Percentiles rank a stretch among this genome's conserved stretches.
Conservation (phyloP, 768 basidiomycete genomes). For the Amanita brunnescens region DNA sequence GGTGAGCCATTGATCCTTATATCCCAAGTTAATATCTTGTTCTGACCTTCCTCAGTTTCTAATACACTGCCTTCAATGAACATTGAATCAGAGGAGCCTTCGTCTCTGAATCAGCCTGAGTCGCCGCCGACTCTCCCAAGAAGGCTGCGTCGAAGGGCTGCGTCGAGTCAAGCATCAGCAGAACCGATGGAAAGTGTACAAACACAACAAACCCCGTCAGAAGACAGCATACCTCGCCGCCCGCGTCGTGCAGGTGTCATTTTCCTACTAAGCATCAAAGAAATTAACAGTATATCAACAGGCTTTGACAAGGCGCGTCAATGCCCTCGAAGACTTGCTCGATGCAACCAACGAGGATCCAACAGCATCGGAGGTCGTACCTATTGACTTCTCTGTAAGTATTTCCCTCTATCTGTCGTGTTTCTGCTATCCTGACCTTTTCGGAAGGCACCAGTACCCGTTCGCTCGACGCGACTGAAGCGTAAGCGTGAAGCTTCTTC, state of each 20-base stretch:
- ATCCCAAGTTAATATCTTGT: neutral
- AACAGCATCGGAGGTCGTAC: constrained; percentile 13
- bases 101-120: constrained; percentile 23
- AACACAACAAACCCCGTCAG: constrained; percentile 8
- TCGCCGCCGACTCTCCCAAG: constrained; percentile 8
- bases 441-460: constrained; percentile 31
- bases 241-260: constrained; percentile 24
- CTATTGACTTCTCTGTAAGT: constrained; percentile 17
- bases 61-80: constrained; percentile 44
- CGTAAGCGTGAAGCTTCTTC: constrained; percentile 36
- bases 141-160: constrained; percentile 27
- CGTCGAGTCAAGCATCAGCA: constrained; percentile 32
- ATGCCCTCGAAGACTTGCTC: constrained; percentile 35
- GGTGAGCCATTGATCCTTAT: neutral
- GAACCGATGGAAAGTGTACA: constrained; percentile 20
- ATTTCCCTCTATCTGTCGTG: neutral
- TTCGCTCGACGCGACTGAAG: constrained; percentile 39
- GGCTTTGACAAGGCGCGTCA: constrained; percentile 36
- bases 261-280: neutral
- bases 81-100: constrained; percentile 43
- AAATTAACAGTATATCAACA: constrained; percentile 12
- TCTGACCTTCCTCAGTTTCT: constrained; percentile 15
- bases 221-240: constrained; percentile 15
- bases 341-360: constrained; percentile 25
- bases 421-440: neutral